Evolutionary conservation across 805 yeast species (phyloP), one percentile per base, ranked within the genome.

Genomic region (Kregervanrija delftensis): DNA sequence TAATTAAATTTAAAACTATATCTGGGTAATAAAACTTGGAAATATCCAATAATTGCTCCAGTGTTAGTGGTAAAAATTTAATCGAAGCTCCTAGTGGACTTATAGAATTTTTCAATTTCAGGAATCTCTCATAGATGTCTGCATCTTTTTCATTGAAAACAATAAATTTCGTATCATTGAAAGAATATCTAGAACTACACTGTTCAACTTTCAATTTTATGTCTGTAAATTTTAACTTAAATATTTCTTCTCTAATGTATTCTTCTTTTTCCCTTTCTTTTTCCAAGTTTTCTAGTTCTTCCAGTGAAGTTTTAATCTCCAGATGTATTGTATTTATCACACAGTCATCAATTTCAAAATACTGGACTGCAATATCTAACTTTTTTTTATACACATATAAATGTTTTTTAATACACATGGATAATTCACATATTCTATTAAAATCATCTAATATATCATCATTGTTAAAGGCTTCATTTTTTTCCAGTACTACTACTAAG

Each of bases 61-160:
- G 68, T 51, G 79, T 66, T 15, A 64, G 54, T 0, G 84, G 83
- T 1, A 82, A 65, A 44, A 78, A 71, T 35, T 69, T 68, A 8
- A 74, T 53, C 3, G 85, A 67, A 6, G 75, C 79, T 36, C 68
- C 71, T 14, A 81, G 65, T 1, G 86, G 85, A 4, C 64, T 65
- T 4, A 78, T 58, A 33, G 66, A 61, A 13, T 65, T 61, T 37
- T 69, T 71, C 36, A 80, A 56, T 5, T 58, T 55, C 11, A 67
- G 47, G 52, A 69, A 80, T 39, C 68, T 8, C 3, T 44, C 39
- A 28, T 40, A 44, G 3, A 45, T 35, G 9, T 36, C 15, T 14
- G 10, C 17, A 41, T 50, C 53, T 3, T 22, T 30, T 1, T 14
- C n/a, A 4, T 44, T 37, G 2, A 44, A 33, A 5, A 37, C 10